Evolutionary conservation across 345 rosid genomes (phyloP), one percentile per base, ranked within the genome.

Genomic region (Ceriops decandra): DNA sequence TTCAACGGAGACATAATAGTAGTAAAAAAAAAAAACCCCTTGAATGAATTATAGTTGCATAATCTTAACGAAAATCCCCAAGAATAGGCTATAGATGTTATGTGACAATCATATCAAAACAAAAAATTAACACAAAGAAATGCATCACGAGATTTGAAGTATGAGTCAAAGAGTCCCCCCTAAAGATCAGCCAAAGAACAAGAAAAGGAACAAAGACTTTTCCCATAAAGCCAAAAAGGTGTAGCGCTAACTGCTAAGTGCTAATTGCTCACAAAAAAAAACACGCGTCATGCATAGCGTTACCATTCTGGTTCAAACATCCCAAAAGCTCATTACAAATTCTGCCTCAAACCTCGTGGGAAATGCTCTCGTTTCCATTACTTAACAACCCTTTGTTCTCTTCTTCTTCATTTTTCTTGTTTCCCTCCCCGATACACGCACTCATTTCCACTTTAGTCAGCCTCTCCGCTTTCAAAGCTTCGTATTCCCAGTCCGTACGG

Each of bases 401-500:
- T 15, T 21, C 56, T 15, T 21, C 56, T 19, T 72, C 52, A 2
- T 65, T 60, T 66, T 68, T 57, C 3, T 66, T 33, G 16, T 26
- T 22, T 28, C 60, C 74, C 33, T 10, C 32, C 7, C 10, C 65
- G n/a, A 61, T 60, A 33, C 72, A 28, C 35, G 73, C 53, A 67
- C 76, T 68, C 82, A 85, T 72, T 57, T 78, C 88, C 70, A 85
- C 60, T 73, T 77, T 70, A 0, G 88, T 81, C 8, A 87, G 75
- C 63, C 85, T 83, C 86, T 62, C 88, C 0, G 97, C 95, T 75
- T 76, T 87, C 59, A 77, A 52, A 7, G 93, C 96, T 80, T 93
- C 99, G 0, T 76, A 86, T 67, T 91, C 97, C 99, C 99, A 93
- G 57, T 93, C 95, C 0, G 96, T 91, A 36, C 82, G 68, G 0